Percentiles rank a stretch among this genome's conserved stretches.
phyloP scores from a whole-genome alignment of 805 yeast species.

The Saturnispora dispora region DNA sequence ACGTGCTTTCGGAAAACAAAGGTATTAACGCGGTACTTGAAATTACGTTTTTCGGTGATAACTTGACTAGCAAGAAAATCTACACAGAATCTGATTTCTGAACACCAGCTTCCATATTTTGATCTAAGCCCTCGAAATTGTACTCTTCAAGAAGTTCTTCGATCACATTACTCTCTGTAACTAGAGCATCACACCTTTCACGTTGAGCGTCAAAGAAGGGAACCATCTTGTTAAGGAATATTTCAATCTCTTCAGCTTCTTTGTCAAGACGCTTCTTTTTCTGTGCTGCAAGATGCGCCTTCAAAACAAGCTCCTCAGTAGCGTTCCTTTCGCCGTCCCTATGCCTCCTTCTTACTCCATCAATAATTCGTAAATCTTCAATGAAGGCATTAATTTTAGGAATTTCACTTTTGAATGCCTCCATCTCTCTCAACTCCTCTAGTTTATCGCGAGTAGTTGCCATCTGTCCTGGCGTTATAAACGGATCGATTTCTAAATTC shows the following conservation, averaged over 20 bases:
- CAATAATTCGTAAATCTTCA: background rate
- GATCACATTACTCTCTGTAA: background rate
- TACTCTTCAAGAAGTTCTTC: background rate
- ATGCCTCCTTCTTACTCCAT: background rate
- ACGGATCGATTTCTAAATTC: background rate
- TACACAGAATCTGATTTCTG: background rate
- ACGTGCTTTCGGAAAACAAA: background rate
- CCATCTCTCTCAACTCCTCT: background rate
- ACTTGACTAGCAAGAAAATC: background rate
- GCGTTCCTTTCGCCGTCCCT: background rate
- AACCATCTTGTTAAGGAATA: background rate
- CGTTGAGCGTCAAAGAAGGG: background rate
- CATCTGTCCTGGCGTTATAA: background rate
- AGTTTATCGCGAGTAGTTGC: background rate
- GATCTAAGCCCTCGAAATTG: background rate
- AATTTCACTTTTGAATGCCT: background rate
- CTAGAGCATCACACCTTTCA: background rate
- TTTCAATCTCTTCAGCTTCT: background rate
- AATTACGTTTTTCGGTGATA: background rate
- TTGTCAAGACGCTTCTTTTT: background rate
- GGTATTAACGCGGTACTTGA: background rate
- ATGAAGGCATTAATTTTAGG: background rate
- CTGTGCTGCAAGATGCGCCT: background rate
- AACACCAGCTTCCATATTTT: background rate
- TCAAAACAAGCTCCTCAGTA: background rate